These are phyloP conservation scores for Penicillium arizonense DNA, from an alignment of 495 filamentous ascomycete genomes.

Conservation along the genomic window DNA sequence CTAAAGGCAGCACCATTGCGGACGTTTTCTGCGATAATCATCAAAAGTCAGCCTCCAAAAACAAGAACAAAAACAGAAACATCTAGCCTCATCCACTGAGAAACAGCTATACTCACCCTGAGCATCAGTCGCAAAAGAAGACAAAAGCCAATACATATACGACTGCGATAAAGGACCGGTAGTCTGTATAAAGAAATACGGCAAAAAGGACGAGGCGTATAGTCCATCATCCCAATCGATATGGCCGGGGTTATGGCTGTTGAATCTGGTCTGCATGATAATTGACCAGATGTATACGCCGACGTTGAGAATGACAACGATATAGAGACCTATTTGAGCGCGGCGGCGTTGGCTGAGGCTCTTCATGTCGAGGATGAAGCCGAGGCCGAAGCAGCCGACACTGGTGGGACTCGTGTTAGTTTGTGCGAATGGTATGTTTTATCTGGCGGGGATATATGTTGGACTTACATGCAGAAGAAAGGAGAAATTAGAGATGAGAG, in stretches of 20 bases:
- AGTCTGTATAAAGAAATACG: conserved; percentile 34
- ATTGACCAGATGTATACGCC: conserved; percentile 34
- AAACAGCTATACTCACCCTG: conserved; percentile 18
- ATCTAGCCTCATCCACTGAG: not conserved
- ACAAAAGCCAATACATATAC: conserved; percentile 34
- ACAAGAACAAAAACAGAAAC: not conserved
- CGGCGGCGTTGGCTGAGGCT: conserved; percentile 26
- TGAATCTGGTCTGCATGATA: conserved; percentile 26
- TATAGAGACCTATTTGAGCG: conserved; percentile 28
- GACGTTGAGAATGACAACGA: conserved; percentile 26
- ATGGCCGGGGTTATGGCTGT: conserved; percentile 21
- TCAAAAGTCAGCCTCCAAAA: not conserved
- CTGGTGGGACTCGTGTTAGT: conserved; percentile 2
- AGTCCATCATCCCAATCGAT: conserved; percentile 28
- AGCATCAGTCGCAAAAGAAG: conserved; percentile 29
- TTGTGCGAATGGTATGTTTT: not conserved
- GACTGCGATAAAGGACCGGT: conserved; percentile 29
- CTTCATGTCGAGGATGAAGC: conserved; percentile 33
- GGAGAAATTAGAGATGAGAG: conserved; percentile 32
- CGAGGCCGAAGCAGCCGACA: conserved; percentile 32
- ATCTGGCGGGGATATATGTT: not conserved
- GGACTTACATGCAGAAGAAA: conserved; percentile 33
- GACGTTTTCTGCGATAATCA: conserved; percentile 20
- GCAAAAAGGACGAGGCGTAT: conserved; percentile 26
- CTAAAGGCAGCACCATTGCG: conserved; percentile 31